Evolutionary conservation across 345 rosid genomes (phyloP).

Genomic region (Murraya paniculata): DNA sequence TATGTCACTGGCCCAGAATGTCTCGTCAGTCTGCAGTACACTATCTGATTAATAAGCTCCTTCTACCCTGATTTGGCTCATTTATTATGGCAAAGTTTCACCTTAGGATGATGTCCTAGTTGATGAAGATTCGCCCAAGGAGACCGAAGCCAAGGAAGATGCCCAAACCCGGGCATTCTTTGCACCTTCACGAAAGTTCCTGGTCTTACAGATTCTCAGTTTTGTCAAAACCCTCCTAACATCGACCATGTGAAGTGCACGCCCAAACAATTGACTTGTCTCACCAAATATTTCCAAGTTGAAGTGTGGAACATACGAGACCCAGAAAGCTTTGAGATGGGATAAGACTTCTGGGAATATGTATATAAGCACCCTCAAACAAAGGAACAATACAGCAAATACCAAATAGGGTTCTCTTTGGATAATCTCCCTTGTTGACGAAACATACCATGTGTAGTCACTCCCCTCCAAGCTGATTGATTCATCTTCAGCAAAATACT

Average conservation of each 20-base stretch:
- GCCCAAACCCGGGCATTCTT: conserved; percentile 88
- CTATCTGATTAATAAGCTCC: conserved; percentile 20
- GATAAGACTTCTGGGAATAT: conserved; percentile 45
- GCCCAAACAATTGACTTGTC: conserved; percentile 71
- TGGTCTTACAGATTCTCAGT: conserved; percentile 65
- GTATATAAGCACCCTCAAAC: conserved; percentile 42
- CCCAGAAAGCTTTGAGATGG: conserved; percentile 58
- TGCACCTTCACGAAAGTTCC: conserved; percentile 74
- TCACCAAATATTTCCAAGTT: conserved; percentile 86
- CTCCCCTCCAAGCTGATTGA: conserved; percentile 15
- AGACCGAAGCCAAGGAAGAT: conserved; percentile 83
- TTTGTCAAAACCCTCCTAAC: conserved; percentile 83
- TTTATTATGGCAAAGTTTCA: conserved; percentile 2
- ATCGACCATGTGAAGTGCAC: conserved; percentile 63
- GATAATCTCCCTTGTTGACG: conserved; percentile 39
- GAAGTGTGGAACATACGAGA: conserved; percentile 51
- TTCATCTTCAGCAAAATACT: conserved; percentile 39
- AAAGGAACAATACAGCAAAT: conserved; percentile 48
- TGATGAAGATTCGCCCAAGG: conserved; percentile 73
- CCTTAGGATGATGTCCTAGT: conserved; percentile 43
- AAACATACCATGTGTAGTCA: conserved; percentile 29
- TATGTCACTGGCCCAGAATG: conserved; percentile 15
- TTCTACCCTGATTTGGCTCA: conserved; percentile 13
- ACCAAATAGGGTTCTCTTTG: conserved; percentile 62
- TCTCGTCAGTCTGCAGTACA: conserved; percentile 13